Evolutionary conservation across 192 early-diverging fungal species (phyloP).

Genomic region (Umbelopsis isabellina): DNA sequence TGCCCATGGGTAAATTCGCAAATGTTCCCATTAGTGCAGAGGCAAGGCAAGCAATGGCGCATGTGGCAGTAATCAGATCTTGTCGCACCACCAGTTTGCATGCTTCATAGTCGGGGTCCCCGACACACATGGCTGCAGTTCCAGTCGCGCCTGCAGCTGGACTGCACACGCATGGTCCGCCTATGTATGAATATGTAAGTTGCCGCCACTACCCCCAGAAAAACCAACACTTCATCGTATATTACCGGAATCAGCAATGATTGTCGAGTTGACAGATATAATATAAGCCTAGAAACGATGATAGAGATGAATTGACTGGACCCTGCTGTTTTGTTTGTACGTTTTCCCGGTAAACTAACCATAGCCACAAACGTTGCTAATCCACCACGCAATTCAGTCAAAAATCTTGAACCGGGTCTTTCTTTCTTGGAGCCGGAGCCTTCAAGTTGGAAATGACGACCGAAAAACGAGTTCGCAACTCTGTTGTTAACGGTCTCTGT

Average conservation of each 20-base stretch:
- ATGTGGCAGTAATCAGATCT: conserved; percentile 75
- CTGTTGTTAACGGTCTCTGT: conserved; percentile 53
- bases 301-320: neutral
- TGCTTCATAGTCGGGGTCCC: conserved; percentile 58
- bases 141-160: conserved; percentile 19
- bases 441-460: conserved; percentile 64
- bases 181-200: conserved; percentile 22
- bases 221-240: neutral
- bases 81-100: conserved; percentile 66
- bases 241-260: conserved; percentile 63
- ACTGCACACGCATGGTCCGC: conserved; percentile 75
- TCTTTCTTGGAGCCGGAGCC: conserved; percentile 58
- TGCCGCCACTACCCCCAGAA: too few species aligned
- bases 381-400: conserved; percentile 69
- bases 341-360: conserved; percentile 51
- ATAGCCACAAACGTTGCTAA: conserved; percentile 36
- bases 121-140: conserved; percentile 56
- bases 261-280: conserved; percentile 66
- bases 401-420: conserved; percentile 64
- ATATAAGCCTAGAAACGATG: conserved; percentile 31
- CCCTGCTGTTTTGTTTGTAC: neutral
- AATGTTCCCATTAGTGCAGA: conserved; percentile 66
- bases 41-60: conserved; percentile 66
- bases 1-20: conserved; percentile 77
- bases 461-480: conserved; percentile 60